Evolutionary conservation across 768 basidiomycete species (phyloP).

Genomic region (Rickenella mellea): DNA sequence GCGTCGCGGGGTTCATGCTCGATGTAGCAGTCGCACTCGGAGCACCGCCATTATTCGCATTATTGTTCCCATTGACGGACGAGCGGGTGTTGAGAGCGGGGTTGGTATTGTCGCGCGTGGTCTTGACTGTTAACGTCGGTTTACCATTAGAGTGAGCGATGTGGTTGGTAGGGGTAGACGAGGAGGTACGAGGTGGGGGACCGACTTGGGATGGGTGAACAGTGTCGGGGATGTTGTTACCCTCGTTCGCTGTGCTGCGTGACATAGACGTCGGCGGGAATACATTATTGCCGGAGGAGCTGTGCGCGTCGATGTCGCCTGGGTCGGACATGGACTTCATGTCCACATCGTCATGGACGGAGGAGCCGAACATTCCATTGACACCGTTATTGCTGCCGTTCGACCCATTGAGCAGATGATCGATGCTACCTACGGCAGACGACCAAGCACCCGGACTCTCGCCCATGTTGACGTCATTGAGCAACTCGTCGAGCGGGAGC

Average conservation of each 20-base stretch:
- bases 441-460: slow-evolving; percentile 21
- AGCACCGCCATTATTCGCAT: slow-evolving; percentile 55
- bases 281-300: slow-evolving; percentile 17
- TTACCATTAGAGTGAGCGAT: slow-evolving; percentile 21
- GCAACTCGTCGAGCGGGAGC: slow-evolving; percentile 75
- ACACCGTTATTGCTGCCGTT: slow-evolving; percentile 9
- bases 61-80: too few relatives aligned
- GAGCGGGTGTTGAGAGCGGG: slow-evolving; percentile 9
- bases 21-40: slow-evolving; percentile 10
- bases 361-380: slow-evolving; percentile 1
- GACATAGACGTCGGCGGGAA: slow-evolving; percentile 30
- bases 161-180: slow-evolving; percentile 36
- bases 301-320: slow-evolving; percentile 20
- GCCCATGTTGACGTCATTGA: slow-evolving; percentile 36
- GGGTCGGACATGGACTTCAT: slow-evolving; percentile 23
- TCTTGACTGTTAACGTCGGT: slow-evolving; percentile 55
- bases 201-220: slow-evolving; percentile 52
- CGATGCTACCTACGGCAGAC: neutral
- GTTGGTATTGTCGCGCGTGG: slow-evolving; percentile 28
- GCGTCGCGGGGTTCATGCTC: neutral
- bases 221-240: slow-evolving; percentile 43
- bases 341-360: slow-evolving; percentile 12
- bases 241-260: slow-evolving; percentile 31
- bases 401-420: slow-evolving; percentile 7
- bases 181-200: slow-evolving; percentile 40